Evolutionary conservation across 1,284 basidiomycete species (phyloP), one percentile per base, ranked within the genome.

Genomic region (Xanthoconium separans): DNA sequence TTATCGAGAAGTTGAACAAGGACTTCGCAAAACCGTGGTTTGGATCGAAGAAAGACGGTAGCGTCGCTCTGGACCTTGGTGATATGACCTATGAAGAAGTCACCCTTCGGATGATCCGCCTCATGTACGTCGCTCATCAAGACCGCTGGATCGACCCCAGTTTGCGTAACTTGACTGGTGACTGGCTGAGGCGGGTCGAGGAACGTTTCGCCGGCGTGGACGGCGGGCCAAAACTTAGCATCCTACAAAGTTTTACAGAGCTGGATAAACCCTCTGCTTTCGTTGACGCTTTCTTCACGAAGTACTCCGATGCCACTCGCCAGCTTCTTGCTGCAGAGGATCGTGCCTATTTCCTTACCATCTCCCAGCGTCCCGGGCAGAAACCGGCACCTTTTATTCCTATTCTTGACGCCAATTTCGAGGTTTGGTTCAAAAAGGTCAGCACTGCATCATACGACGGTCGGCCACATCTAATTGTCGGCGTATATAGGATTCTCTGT

Each of bases 31-130:
- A 99, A 78, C 93, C 92, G 6, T 95, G 93, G 95, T 98, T 98
- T 68, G 91, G 89, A 20, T 87, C 87, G 83, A 98, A 96, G 86
- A 93, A 93, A 75, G 90, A 92, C 70, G 94, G 86, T 6, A 81
- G 75, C 11, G 84, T 92, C 61, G 91, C 91, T 39, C 84, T 87
- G 58, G 93, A 97, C 70, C 79, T 99, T 52, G 85, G 87, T 27
- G 93, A 97, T 66, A 98, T 99, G 96, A 98, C 96, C 16, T 99
- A 99, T 74, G 94, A 98, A 77, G 97, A 99, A 73, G 89, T 93
- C 46, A 90, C 91, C 8, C 79, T 93, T 59, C 87, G 96, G 55
- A 90, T 98, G 87, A 79, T 98, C 52, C 80, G 91, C 42, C 78
- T 99, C 63, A 95, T 97, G 91, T 98, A 91, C 70, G 92, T 98